Base-by-base conservation (phyloP, 2,329 filamentous ascomycete species). In the Alternaria dauci region DNA sequence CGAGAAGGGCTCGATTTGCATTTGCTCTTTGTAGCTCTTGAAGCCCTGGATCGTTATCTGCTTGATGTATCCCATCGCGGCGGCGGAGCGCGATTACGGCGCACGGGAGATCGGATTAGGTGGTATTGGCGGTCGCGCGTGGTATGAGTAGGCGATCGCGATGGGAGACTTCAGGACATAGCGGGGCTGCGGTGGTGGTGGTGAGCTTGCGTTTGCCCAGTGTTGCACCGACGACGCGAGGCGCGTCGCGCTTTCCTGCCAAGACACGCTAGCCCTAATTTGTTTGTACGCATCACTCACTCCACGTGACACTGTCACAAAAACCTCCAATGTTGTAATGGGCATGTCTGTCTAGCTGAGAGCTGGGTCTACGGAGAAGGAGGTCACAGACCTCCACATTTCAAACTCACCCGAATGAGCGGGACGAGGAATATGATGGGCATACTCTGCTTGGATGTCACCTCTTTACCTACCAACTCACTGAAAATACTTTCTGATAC, bases 31-130 rank as follows among this genome's bases (percentile, higher is more conserved):
- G 88, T 99, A 99, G 86, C 94, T 97, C 83, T 99, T 99, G 84
- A 99, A 99, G 88, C 95, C 95, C 81, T 99, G 95, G 78, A 99
- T 98, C 80, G 97, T 98, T 80, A 98, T 97, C 84, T 99, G 95
- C 81, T 99, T 99, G 87, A 99, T 97, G 84, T 96, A 95, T 34
- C 75, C 75, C 76, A 78, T 78, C 20, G 57, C 61, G 63, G 63
- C 66, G 69, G 65, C 43, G 50, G 46, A 11, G 58, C 59, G 55
- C 63, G 51, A 28, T 46, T 55, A 18, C 34, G 36, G 39, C 23
- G 50, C 43, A 36, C 36, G 34, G 8, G 25, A 26, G n/a, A 36
- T 26, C 23, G 3, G 20, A 12, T 32, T 14, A 18, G 25, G 11
- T n/a, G 36, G 18, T n/a, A n/a, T 18, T 25, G 18, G 34, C 54